These are phyloP conservation scores for Calocera cornea DNA, from an alignment of 768 basidiomycete species.

Conservation along the genomic window DNA sequence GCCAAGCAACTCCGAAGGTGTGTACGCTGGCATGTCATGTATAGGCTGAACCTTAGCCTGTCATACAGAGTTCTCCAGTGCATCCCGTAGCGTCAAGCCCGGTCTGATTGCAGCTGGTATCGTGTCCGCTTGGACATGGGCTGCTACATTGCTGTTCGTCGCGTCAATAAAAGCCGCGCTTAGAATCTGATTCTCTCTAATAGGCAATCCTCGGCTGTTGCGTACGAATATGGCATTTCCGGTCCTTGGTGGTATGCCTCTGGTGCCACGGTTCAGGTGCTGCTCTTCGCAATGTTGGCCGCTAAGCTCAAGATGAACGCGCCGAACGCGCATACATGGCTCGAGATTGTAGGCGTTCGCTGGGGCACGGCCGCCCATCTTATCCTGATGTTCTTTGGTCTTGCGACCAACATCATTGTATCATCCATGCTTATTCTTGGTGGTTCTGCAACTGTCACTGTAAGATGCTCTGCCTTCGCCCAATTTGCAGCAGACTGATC, in stretches of 20 bases:
- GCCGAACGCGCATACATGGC: conserved; percentile 75
- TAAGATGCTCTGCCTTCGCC: neutral
- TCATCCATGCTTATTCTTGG: conserved; percentile 72
- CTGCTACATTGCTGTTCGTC: conserved; percentile 16
- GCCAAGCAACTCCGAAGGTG: conserved; percentile 52
- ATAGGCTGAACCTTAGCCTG: neutral
- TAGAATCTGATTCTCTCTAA: neutral
- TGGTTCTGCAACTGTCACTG: conserved; percentile 75
- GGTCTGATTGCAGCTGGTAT: conserved; percentile 88
- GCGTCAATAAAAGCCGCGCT: conserved; percentile 56
- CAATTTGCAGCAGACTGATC: neutral
- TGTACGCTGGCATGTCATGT: neutral
- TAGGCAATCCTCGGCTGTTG: conserved; percentile 67
- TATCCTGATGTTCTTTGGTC: conserved; percentile 82
- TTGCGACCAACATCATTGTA: conserved; percentile 83
- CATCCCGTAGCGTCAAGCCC: conserved; percentile 73
- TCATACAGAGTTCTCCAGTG: conserved; percentile 53
- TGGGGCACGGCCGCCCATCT: conserved; percentile 74
- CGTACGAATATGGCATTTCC: conserved; percentile 72
- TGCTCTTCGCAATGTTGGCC: conserved; percentile 83
- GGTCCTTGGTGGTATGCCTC: conserved; percentile 89
- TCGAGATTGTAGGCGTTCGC: conserved; percentile 67
- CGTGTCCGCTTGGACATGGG: conserved; percentile 76
- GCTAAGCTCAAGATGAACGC: conserved; percentile 91
- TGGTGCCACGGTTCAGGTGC: conserved; percentile 54